phyloP scores from a whole-genome alignment of 2,329 filamentous ascomycete species.

The Lasiodiplodia citricola region DNA sequence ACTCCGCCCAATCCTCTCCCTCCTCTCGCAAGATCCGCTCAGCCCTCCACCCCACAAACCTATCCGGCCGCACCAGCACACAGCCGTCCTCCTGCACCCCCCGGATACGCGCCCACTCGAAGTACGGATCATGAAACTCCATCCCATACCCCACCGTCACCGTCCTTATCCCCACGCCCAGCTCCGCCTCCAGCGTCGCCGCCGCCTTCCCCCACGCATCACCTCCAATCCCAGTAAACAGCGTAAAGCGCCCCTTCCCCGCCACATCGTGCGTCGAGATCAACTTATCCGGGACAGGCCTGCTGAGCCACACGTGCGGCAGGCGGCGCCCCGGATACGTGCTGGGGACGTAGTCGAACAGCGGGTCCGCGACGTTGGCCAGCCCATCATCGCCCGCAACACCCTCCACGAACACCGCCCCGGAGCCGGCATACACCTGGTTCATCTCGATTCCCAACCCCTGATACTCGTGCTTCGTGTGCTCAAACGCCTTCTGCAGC shows the following conservation, averaged over 20 bases:
- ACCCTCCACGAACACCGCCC: constrained; percentile 50
- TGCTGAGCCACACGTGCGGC: constrained; percentile 68
- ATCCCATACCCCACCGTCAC: constrained; percentile 62
- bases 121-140: constrained; percentile 67
- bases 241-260: constrained; percentile 52
- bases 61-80: constrained; percentile 64
- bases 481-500: constrained; percentile 51
- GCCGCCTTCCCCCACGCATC: constrained; percentile 60
- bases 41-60: constrained; percentile 62
- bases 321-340: constrained; percentile 66
- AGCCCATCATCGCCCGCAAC: constrained; percentile 33
- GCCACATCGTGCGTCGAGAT: constrained; percentile 66
- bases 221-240: constrained; percentile 59
- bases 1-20: too few species aligned
- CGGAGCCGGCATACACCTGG: constrained; percentile 56
- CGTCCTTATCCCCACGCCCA: constrained; percentile 55
- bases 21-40: not conserved
- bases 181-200: constrained; percentile 39
- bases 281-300: constrained; percentile 48
- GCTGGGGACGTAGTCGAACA: constrained; percentile 38
- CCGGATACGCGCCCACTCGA: constrained; percentile 62
- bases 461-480: constrained; percentile 58
- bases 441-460: constrained; percentile 66
- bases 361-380: constrained; percentile 52
- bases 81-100: constrained; percentile 64